Evolutionary conservation across 2,329 filamentous ascomycete genomes (phyloP), one percentile per base, ranked within the genome.

Genomic region (Ceratocystis albifundus): DNA sequence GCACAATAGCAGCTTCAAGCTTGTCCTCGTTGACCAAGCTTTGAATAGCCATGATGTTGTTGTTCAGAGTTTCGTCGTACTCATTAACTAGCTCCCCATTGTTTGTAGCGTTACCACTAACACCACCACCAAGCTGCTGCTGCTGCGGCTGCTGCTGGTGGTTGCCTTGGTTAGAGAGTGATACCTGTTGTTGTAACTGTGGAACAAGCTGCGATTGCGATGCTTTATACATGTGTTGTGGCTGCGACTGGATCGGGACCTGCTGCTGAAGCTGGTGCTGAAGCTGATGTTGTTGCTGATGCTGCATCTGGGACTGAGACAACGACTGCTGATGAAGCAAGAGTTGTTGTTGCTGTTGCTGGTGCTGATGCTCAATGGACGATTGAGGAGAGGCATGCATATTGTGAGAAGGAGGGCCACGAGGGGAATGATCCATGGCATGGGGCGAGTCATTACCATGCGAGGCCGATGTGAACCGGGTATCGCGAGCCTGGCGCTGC

Each of bases 271-370:
- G 66, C 80, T 81, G 64, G 76, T 69, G 78, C 66, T 70, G 71
- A 1, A 72, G 72, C 48, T 73, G 73, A 36, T 74, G 73, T 7
- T 72, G 71, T 28, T 73, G 72, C 61, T 77, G 77, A 44, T 76
- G 74, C 22, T 78, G 77, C 63, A 85, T 81, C 71, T 90, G 87
- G 62, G 85, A 82, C 71, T 90, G 87, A 62, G 91, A 76, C 68
- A 87, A 87, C 80, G 70, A 69, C 8, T 72, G 71, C 32, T 67
- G 66, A 36, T 64, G 65, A 8, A 65, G 45, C 66, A 67, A 45
- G 32, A 65, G 28, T n/a, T 61, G 62, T 8, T 62, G 59, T 44
- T 80, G 79, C 48, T 53, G 22, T 4, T 28, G 36, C 1, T 61
- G 55, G 69, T 76, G 75, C 71, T 77, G 73, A 45, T 76, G 76